Evolutionary conservation across 352 stramenopile genomes (phyloP).

Genomic region (Elongisporangium undulatum): DNA sequence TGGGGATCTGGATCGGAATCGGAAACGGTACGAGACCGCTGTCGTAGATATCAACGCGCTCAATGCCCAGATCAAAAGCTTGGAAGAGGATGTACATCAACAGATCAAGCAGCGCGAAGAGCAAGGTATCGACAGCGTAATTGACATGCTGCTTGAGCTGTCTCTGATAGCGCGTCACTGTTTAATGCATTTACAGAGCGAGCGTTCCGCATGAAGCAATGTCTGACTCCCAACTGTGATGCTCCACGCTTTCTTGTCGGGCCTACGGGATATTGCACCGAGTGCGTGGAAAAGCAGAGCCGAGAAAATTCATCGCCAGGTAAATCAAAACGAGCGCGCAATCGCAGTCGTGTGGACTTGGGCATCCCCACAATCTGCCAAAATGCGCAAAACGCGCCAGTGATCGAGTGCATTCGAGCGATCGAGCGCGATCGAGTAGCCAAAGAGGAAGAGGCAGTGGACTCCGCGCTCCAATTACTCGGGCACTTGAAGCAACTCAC

Average conservation of each 20-base stretch:
- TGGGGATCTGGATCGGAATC: background rate
- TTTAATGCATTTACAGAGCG: slow-evolving; percentile 23
- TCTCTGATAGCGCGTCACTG: slow-evolving; percentile 2
- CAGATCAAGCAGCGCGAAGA: slow-evolving; percentile 28
- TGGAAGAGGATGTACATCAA: slow-evolving; percentile 41
- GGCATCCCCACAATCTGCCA: background rate
- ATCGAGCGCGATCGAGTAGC: background rate
- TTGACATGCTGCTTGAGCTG: background rate
- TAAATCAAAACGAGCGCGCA: background rate
- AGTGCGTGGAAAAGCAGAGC: slow-evolving; percentile 38
- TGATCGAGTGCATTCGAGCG: background rate
- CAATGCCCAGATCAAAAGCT: slow-evolving; percentile 20
- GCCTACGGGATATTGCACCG: slow-evolving; percentile 54
- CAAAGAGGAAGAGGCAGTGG: background rate
- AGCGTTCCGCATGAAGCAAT: slow-evolving; percentile 39
- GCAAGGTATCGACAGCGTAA: slow-evolving; percentile 18
- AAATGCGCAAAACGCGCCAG: background rate
- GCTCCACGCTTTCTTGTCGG: slow-evolving; percentile 58
- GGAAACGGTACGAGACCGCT: background rate
- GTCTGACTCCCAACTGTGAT: slow-evolving; percentile 65
- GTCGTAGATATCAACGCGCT: slow-evolving; percentile 21
- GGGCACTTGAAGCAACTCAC: slow-evolving; percentile 39
- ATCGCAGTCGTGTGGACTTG: background rate
- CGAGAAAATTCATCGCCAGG: slow-evolving; percentile 2
- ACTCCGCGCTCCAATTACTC: slow-evolving; percentile 24